Conservation (phyloP, 495 filamentous ascomycete species). For the Filosporella fistucella region DNA sequence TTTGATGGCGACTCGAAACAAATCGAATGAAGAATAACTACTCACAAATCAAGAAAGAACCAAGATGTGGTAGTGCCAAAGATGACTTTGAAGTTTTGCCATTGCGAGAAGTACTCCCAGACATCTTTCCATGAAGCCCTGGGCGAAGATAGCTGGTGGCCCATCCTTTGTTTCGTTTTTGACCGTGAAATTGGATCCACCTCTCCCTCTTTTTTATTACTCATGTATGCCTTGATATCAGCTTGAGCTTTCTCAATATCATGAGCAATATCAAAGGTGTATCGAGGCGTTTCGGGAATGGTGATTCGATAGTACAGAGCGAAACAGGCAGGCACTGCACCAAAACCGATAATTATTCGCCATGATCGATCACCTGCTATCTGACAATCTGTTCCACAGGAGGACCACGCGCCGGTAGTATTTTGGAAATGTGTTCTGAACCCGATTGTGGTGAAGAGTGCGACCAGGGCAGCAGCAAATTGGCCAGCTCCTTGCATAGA, state of each 20-base stretch:
- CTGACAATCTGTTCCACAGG: conserved; percentile 58
- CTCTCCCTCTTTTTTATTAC: conserved; percentile 46
- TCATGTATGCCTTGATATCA: conserved; percentile 62
- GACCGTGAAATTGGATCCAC: conserved; percentile 17
- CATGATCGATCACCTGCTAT: conserved; percentile 78
- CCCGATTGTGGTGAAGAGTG: conserved; percentile 62
- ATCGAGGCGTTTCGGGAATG: conserved; percentile 73
- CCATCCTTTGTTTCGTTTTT: conserved; percentile 25
- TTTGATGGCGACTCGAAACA: no score
- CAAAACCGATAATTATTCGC: conserved; percentile 76
- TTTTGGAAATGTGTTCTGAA: conserved; percentile 61
- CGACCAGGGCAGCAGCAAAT: conserved; percentile 59
- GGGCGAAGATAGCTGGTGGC: conserved; percentile 41
- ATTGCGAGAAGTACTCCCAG: conserved; percentile 56
- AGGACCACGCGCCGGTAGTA: conserved; percentile 32
- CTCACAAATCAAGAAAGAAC: conserved; percentile 64
- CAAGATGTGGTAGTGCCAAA: conserved; percentile 76
- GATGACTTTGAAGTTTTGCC: conserved; percentile 69
- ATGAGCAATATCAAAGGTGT: conserved; percentile 76
- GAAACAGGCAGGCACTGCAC: conserved; percentile 68
- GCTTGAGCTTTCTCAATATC: conserved; percentile 67
- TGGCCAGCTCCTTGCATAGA: conserved; percentile 79
- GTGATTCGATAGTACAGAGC: conserved; percentile 85
- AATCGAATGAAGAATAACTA: no score
- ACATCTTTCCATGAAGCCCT: conserved; percentile 67